These are phyloP conservation scores for Pichia heedii DNA, from an alignment of 805 yeast species.

Conservation along the genomic window DNA sequence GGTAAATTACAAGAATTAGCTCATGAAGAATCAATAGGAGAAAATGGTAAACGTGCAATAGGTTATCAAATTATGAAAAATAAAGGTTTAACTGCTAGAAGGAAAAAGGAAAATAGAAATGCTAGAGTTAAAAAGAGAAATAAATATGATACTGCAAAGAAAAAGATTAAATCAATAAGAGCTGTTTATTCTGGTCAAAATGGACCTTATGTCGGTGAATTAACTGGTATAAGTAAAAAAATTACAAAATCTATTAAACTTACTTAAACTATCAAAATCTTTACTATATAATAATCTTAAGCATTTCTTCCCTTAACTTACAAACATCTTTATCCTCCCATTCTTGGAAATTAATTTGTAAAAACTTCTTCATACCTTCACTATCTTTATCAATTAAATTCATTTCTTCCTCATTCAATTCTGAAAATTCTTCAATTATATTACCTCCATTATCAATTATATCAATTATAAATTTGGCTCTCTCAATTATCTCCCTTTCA, in stretches of 20 bases:
- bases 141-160: slow-evolving; percentile 90
- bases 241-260: slow-evolving; percentile 62
- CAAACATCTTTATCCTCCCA: slow-evolving; percentile 13
- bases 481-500: slow-evolving; percentile 3
- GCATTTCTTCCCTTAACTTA: background rate
- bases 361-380: background rate
- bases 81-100: slow-evolving; percentile 88
- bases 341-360: slow-evolving; percentile 6
- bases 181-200: slow-evolving; percentile 72
- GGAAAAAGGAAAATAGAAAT: slow-evolving; percentile 90
- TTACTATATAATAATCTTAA: background rate
- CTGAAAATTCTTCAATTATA: slow-evolving; percentile 1
- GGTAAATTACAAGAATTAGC: slow-evolving; percentile 67
- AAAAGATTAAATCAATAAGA: slow-evolving; percentile 84
- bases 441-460: background rate
- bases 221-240: slow-evolving; percentile 95
- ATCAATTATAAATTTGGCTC: slow-evolving; percentile 6
- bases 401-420: slow-evolving; percentile 1
- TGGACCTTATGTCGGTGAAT: slow-evolving; percentile 86
- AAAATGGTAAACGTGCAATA: slow-evolving; percentile 87
- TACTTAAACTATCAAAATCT: background rate
- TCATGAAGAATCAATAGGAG: slow-evolving; percentile 49
- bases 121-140: slow-evolving; percentile 97
- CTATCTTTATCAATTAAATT: background rate
- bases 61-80: slow-evolving; percentile 93